Conservation (phyloP, 2,329 filamentous ascomycete genomes). For the Aspergillus fijiensis region DNA sequence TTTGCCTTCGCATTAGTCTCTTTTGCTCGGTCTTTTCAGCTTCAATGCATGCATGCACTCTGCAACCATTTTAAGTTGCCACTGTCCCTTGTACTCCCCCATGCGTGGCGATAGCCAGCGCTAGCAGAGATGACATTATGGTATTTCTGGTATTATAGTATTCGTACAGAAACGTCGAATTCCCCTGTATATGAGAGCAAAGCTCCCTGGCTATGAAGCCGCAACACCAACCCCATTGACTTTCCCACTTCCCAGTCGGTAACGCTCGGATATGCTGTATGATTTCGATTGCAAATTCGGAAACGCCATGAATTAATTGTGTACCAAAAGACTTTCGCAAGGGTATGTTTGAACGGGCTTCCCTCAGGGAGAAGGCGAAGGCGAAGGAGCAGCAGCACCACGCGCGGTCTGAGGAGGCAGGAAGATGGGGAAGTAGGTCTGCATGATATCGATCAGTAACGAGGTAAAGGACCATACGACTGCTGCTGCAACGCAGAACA, state of each 20-base stretch:
- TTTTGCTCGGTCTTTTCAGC: not conserved
- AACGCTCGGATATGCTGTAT: not conserved
- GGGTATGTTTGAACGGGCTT: constrained; percentile 6
- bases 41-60: not conserved
- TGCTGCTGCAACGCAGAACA: constrained; percentile 9
- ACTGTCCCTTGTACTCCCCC: not conserved
- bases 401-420: constrained; percentile 53
- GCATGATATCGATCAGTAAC: constrained; percentile 23
- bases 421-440: constrained; percentile 66
- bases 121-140: constrained; percentile 1
- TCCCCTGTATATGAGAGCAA: not conserved
- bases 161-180: constrained; percentile 1
- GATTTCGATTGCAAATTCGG: not conserved
- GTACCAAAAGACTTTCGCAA: constrained; percentile 1
- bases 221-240: not conserved
- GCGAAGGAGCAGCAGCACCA: constrained; percentile 44
- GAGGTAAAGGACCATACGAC: not conserved
- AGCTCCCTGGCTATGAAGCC: not conserved
- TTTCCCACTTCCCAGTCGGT: not conserved
- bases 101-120: not conserved
- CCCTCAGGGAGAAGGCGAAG: constrained; percentile 31
- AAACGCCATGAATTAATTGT: not conserved
- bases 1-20: not conserved
- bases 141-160: constrained; percentile 1
- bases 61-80: not conserved